Conservation (phyloP, 192 early-diverging fungal species). For the Chytriomyces sp. region DNA sequence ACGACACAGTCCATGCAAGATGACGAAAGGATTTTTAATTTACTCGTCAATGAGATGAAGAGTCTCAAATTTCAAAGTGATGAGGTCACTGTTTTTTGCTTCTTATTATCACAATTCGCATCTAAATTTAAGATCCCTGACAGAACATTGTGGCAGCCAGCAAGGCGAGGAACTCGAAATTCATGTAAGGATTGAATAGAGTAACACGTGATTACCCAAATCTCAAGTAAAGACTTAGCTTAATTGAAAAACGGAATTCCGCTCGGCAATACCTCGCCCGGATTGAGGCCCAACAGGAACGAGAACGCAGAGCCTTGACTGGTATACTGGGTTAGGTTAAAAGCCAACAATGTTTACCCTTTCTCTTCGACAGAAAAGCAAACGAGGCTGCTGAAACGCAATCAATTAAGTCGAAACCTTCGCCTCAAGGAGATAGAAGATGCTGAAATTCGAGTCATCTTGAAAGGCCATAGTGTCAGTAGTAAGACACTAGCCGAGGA, state of each 20-base stretch:
- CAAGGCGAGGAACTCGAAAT: slow-evolving; percentile 25
- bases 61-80: slow-evolving; percentile 26
- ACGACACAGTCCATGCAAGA: slow-evolving; percentile 23
- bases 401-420: slow-evolving; percentile 34
- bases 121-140: not conserved
- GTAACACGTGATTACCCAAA: too few relatives aligned
- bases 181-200: slow-evolving; percentile 31
- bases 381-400: slow-evolving; percentile 21
- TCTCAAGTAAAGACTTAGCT: too few relatives aligned
- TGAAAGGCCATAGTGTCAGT: slow-evolving; percentile 32
- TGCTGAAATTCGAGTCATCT: slow-evolving; percentile 30
- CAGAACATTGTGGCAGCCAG: slow-evolving; percentile 32
- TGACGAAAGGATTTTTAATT: slow-evolving; percentile 31
- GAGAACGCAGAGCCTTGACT: slow-evolving; percentile 16
- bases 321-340: too few relatives aligned
- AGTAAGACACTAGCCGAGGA: slow-evolving; percentile 25
- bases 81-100: slow-evolving; percentile 4
- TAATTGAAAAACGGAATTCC: not conserved
- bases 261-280: slow-evolving; percentile 24
- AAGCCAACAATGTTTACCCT: not conserved
- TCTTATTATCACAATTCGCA: not conserved
- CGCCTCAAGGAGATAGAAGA: slow-evolving; percentile 27
- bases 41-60: slow-evolving; percentile 37
- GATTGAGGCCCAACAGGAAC: slow-evolving; percentile 28
- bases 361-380: slow-evolving; percentile 7